Conservation (phyloP, 768 basidiomycete species). For the Tricholoma furcatifolium region DNA sequence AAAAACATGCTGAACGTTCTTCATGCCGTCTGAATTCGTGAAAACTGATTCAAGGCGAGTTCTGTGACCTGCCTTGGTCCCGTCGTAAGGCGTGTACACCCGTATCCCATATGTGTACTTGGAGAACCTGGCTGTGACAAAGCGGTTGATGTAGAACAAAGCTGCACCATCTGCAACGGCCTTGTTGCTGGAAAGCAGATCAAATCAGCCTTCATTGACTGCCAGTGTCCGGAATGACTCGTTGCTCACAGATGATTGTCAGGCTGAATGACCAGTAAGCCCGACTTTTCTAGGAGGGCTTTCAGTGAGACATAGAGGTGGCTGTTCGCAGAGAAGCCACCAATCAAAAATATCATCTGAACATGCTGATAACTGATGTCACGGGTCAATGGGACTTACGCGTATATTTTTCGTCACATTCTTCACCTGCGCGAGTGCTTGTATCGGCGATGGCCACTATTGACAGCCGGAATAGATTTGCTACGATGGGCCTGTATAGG, state of each 20-base stretch:
- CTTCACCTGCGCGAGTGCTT: not conserved
- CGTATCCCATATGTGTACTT: constrained; percentile 40
- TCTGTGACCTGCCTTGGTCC: constrained; percentile 17
- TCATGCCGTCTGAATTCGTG: constrained; percentile 4
- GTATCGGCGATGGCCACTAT: constrained; percentile 15
- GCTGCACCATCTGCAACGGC: constrained; percentile 47
- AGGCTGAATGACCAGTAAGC: constrained; percentile 18
- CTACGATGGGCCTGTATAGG: constrained; percentile 9
- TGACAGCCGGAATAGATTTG: constrained; percentile 19
- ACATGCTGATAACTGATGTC: too few species aligned
- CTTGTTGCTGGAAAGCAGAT: constrained; percentile 32
- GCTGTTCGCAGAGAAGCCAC: constrained; percentile 43
- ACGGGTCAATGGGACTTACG: not conserved
- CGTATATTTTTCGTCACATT: not conserved
- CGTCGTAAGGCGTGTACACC: constrained; percentile 8
- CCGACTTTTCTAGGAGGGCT: constrained; percentile 15
- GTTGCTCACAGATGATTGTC: constrained; percentile 16
- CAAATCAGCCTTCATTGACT: not conserved
- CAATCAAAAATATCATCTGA: constrained; percentile 41
- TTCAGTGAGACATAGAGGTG: constrained; percentile 37
- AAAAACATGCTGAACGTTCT: constrained; percentile 7
- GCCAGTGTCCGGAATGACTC: not conserved
- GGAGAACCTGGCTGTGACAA: constrained; percentile 35
- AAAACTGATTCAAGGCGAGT: constrained; percentile 1
- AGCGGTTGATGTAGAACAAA: constrained; percentile 42